Conservation (phyloP, 371 early-diverging fungal species). For the Circinella minor region DNA sequence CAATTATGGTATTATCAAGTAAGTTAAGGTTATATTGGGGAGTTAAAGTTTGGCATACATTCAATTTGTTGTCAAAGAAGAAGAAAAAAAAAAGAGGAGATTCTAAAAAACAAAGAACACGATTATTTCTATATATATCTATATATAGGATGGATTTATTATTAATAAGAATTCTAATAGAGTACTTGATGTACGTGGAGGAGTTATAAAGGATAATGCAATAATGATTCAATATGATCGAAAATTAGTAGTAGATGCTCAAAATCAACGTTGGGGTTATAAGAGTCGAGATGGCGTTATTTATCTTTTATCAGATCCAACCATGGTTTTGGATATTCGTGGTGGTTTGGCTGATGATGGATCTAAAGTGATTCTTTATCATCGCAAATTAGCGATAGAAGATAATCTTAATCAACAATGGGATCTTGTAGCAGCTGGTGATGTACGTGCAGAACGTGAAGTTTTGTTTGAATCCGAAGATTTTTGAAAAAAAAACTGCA, state of each 20-base stretch:
- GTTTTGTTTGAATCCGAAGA: conserved; percentile 50
- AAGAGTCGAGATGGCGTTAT: conserved; percentile 42
- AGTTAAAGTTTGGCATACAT: too few species aligned
- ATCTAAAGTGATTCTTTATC: conserved; percentile 38
- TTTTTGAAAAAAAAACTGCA: background rate
- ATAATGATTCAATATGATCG: conserved; percentile 51
- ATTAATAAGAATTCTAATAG: conserved; percentile 48
- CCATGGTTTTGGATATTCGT: conserved; percentile 50
- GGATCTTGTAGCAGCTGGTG: conserved; percentile 52
- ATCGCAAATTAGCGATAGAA: conserved; percentile 32
- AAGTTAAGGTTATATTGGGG: background rate
- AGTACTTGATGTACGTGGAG: conserved; percentile 49
- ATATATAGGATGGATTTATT: conserved; percentile 41
- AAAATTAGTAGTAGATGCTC: conserved; percentile 40
- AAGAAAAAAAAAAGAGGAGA: too few species aligned
- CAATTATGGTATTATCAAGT: conserved; percentile 55
- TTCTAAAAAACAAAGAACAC: too few species aligned
- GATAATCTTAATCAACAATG: conserved; percentile 40
- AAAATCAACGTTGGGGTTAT: conserved; percentile 54
- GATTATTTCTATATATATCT: too few species aligned
- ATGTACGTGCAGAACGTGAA: conserved; percentile 45
- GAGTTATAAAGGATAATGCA: conserved; percentile 38
- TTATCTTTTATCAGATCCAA: conserved; percentile 48
- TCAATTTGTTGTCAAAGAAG: background rate
- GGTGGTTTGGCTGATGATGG: conserved; percentile 37